Evolutionary conservation across 768 basidiomycete species (phyloP), one percentile per base, ranked within the genome.

Genomic region (Auricularia sp.): DNA sequence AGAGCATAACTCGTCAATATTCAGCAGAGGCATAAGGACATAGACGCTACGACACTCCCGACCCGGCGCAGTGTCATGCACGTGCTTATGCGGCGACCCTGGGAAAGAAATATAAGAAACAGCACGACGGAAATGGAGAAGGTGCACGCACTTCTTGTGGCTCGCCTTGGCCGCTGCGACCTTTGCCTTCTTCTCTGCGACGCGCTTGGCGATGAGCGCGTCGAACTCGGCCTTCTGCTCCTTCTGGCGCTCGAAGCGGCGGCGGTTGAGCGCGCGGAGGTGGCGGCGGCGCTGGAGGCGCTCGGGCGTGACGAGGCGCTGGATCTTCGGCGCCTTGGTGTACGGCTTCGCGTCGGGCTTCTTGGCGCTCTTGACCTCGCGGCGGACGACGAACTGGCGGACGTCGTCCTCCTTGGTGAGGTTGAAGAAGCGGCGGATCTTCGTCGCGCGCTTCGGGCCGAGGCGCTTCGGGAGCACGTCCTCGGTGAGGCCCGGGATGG

Each of bases 251-350:
- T 94, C 91, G 74, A 92, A 81, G 77, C 86, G 86, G 78, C 92
- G 85, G 75, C 88, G 86, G 79, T 93, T 89, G 80, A 98, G 85
- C 58, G 93, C 84, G 69, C 80, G 86, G 73, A 96, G 85, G 82
- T 92, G 94, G 71, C 96, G 91, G 78, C 93, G 90, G 78, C 94
- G 92, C 80, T 99, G 96, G 74, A 98, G 90, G 73, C 94, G 92
- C 73, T 91, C 74, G 71, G 95, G 95, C 59, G 94, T 98, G 71
- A 98, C 94, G 67, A 98, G 86, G 73, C 95, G 87, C 80, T 97
- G 94, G 76, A 98, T 97, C 82, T 96, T 96, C 73, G 95, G 94
- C 90, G 95, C 93, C 83, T 99, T 99, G 80, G 89, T 92, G 79
- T 94, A 96, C 56, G 94, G 89, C 82, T 97, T 97, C 62, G 88